Conservation (phyloP, 2,329 filamentous ascomycete genomes). For the Ceratocystis variospora region DNA sequence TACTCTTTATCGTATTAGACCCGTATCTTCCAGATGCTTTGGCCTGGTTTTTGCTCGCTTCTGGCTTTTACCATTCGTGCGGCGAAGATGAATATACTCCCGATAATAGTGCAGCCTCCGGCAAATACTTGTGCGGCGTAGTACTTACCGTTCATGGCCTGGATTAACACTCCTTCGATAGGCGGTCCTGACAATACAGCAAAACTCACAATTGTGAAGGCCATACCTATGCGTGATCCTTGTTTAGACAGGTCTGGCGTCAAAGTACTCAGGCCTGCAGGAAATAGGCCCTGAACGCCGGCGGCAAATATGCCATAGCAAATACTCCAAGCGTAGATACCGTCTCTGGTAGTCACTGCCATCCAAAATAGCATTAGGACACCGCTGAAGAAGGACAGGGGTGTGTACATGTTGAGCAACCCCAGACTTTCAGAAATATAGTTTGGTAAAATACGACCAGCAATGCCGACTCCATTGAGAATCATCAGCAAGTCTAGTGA, state of each 20-base stretch:
- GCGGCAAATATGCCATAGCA: constrained; percentile 52
- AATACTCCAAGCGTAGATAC: constrained; percentile 47
- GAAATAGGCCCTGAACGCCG: constrained; percentile 52
- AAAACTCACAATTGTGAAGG: constrained; percentile 42
- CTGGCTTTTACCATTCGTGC: constrained; percentile 11
- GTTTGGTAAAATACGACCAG: constrained; percentile 45
- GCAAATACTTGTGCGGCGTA: constrained; percentile 37
- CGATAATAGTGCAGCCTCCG: constrained; percentile 23
- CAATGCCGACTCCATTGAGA: constrained; percentile 47
- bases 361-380: constrained; percentile 44
- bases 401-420: constrained; percentile 46
- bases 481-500: constrained; percentile 50
- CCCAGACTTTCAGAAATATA: constrained; percentile 45
- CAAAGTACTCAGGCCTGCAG: constrained; percentile 35
- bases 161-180: constrained; percentile 37
- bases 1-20: not conserved
- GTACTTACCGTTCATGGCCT: constrained; percentile 30
- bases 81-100: constrained; percentile 8
- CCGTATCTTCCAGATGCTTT: constrained; percentile 14
- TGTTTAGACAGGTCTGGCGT: constrained; percentile 38
- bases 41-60: constrained; percentile 6
- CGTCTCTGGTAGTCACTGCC: constrained; percentile 34
- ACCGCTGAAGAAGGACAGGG: constrained; percentile 31
- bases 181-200: constrained; percentile 40
- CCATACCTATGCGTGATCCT: constrained; percentile 45